Evolutionary conservation across 805 yeast species (phyloP).

Genomic region (Citeromyces matritensis): DNA sequence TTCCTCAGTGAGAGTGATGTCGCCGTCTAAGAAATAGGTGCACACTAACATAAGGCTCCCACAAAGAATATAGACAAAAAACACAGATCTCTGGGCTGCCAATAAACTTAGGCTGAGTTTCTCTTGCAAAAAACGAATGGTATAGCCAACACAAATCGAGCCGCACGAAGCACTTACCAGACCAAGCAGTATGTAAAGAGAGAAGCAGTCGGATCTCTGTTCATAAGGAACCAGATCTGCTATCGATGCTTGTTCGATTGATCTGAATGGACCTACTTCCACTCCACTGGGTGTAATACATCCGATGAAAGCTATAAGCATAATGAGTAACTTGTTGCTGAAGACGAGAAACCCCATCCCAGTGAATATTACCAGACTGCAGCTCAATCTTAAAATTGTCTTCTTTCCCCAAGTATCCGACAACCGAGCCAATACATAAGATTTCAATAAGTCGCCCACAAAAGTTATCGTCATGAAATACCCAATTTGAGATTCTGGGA

Average conservation of each 20-base stretch:
- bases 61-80: constrained; percentile 10
- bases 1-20: constrained; percentile 3
- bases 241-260: constrained; percentile 37
- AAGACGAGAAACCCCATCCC: constrained; percentile 21
- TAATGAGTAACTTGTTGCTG: constrained; percentile 17
- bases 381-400: constrained; percentile 20
- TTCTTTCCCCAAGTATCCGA: constrained; percentile 34
- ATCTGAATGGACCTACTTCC: constrained; percentile 44
- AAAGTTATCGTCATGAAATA: constrained; percentile 30
- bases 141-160: constrained; percentile 21
- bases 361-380: constrained; percentile 24
- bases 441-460: constrained; percentile 34
- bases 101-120: constrained; percentile 8
- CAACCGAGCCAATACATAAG: constrained; percentile 25
- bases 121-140: constrained; percentile 9
- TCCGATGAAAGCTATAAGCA: constrained; percentile 26
- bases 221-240: constrained; percentile 26
- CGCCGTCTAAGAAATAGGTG: constrained; percentile 9
- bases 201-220: constrained; percentile 35
- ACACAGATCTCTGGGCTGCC: constrained; percentile 16
- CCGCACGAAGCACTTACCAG: constrained; percentile 31
- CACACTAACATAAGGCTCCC: constrained; percentile 7
- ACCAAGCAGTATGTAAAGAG: constrained; percentile 41
- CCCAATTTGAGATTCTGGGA: constrained; percentile 28
- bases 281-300: constrained; percentile 44